Evolutionary conservation across 2,329 filamentous ascomycete genomes (phyloP), one percentile per base, ranked within the genome.

Genomic region (Macrophomina tecta): DNA sequence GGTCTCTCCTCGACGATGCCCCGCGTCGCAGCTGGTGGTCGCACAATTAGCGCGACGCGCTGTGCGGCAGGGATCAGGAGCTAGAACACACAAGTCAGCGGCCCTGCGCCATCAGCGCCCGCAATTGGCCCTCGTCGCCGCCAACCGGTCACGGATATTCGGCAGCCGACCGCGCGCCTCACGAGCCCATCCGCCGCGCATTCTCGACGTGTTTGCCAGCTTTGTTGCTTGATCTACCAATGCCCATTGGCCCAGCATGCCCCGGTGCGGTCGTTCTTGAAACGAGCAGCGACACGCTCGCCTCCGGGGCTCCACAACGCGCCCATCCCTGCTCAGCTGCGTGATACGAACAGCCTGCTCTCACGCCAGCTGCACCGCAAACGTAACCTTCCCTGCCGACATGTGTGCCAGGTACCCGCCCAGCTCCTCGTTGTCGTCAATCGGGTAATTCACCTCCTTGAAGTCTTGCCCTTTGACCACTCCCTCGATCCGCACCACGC

Each of bases 381-480:
- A 87, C 5, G 81, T 84, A 14, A 83, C 82, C 73, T 87, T 87
- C 73, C 81, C 78, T 45, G 80, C 83, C 69, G 86, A 80, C 32
- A 90, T 82, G 74, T 91, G 89, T 55, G 85, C 82, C 70, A 95
- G 77, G 77, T 94, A 94, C 0, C 89, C 89, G 68, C 85, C 85
- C 69, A 95, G 76, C 78, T 94, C 91, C 69, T 88, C 86, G 71
- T 94, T 90, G 48, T 89, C 84, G 65, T 89, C 89, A 71, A 94
- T 89, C 65, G 84, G 80, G 72, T 91, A 85, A 16, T 82, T 82
- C 52, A 91, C 81, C 73, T 92, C 90, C 60, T 83, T 83, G 56
- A 63, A 62, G 5, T 86, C 88, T 9, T 30, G 53, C 5, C 70
- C 72, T 72, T 85, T 87, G 61, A 92, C 82, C 32, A 92, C 78